These are phyloP conservation scores for Candida albicans DNA, from an alignment of 1,139 yeast species.

Conservation along the genomic window DNA sequence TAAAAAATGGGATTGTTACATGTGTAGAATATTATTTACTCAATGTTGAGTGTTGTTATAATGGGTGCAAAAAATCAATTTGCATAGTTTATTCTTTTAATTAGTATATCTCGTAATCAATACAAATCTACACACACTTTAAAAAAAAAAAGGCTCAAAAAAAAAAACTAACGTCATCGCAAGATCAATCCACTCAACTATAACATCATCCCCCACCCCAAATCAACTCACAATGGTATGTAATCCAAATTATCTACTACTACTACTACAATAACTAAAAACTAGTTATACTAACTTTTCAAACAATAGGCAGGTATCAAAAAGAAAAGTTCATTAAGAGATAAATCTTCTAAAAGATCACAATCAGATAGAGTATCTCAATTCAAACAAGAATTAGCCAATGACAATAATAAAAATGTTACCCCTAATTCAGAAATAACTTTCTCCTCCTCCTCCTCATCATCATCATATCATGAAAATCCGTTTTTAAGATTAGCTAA, in stretches of 20 bases:
- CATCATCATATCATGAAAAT: constrained; percentile 33
- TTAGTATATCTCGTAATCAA: no score
- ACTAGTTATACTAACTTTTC: not conserved
- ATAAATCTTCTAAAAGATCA: constrained; percentile 28
- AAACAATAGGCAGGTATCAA: constrained; percentile 30
- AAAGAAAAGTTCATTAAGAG: constrained; percentile 39
- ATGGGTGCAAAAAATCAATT: no score
- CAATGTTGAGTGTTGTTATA: no score
- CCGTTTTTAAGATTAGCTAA: constrained; percentile 58
- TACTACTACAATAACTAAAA: not conserved
- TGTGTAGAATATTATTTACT: no score
- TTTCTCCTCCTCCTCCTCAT: no score
- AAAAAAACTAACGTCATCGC: constrained; percentile 4
- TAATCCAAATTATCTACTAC: not conserved
- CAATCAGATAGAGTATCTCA: constrained; percentile 27
- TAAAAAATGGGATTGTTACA: no score
- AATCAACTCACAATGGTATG: constrained; percentile 3
- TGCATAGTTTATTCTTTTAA: not conserved
- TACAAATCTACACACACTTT: no score
- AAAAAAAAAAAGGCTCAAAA: not conserved
- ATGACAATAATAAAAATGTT: not conserved
- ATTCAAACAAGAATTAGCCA: constrained; percentile 21
- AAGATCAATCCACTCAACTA: not conserved
- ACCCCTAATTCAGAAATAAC: not conserved
- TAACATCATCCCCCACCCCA: no score